Evolutionary conservation across 2,329 filamentous ascomycete genomes (phyloP).

Genomic region (Verticillium dahliae): DNA sequence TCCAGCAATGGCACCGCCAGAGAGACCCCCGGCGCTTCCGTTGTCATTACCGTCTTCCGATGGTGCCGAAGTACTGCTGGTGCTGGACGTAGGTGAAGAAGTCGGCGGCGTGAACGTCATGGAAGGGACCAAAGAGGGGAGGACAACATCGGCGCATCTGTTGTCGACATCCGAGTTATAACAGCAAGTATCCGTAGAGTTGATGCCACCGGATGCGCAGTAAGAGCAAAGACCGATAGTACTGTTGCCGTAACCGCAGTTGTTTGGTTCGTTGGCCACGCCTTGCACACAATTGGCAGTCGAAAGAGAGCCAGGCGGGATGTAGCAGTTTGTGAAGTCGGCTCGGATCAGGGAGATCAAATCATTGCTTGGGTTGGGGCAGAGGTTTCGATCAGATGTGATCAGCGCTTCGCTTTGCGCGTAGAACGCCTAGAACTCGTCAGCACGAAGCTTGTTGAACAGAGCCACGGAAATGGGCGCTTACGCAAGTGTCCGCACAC

Average conservation of each 20-base stretch:
- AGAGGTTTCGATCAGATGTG: constrained; percentile 66
- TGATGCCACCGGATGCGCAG: constrained; percentile 75
- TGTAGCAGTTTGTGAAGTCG: constrained; percentile 84
- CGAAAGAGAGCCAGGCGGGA: constrained; percentile 74
- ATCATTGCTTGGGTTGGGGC: constrained; percentile 57
- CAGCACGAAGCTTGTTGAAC: constrained; percentile 11
- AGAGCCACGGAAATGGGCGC: constrained; percentile 18
- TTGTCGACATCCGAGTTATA: constrained; percentile 69
- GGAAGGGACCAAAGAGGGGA: constrained; percentile 69
- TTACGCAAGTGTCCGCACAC: constrained; percentile 83
- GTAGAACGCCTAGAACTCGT: constrained; percentile 58
- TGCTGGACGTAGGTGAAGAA: constrained; percentile 32
- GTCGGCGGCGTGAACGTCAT: constrained; percentile 51
- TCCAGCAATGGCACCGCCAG: constrained; percentile 84
- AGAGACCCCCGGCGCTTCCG: constrained; percentile 41
- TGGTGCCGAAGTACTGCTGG: constrained; percentile 22
- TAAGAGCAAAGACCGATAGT: constrained; percentile 78
- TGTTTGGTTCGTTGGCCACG: constrained; percentile 70
- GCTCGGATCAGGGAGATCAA: constrained; percentile 75
- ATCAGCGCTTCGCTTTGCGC: constrained; percentile 87
- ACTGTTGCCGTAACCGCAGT: constrained; percentile 77
- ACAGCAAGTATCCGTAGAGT: constrained; percentile 94
- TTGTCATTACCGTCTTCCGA: constrained; percentile 17
- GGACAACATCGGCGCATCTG: constrained; percentile 66
- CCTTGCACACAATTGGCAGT: constrained; percentile 68